Conservation (phyloP, 176 grass and related monocot genomes). For the Zizania latifolia region DNA sequence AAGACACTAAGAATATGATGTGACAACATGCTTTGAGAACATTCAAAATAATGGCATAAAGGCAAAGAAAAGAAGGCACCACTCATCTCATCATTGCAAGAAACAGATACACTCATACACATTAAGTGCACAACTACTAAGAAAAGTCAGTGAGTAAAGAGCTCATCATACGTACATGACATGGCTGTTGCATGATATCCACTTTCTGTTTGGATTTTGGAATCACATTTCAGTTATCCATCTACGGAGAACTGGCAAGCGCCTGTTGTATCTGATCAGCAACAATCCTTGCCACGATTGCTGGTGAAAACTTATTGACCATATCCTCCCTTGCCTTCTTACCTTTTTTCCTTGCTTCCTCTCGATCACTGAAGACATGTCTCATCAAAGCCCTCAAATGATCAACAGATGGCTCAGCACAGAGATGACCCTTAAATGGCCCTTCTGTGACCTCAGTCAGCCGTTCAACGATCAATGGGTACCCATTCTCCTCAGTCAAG, state of each 20-base stretch:
- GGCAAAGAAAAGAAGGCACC: neutral
- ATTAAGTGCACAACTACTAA: neutral
- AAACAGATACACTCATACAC: neutral
- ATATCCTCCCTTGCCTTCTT: conserved; percentile 56
- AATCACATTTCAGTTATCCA: neutral
- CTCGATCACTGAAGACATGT: conserved; percentile 16
- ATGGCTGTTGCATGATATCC: conserved; percentile 3
- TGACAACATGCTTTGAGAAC: neutral
- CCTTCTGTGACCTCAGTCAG: conserved; percentile 44
- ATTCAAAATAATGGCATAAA: neutral
- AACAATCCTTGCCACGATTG: conserved; percentile 47
- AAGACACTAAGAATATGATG: neutral
- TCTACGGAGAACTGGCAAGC: neutral
- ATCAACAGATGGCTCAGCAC: conserved; percentile 46
- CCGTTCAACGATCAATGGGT: conserved; percentile 39
- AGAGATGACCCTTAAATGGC: conserved; percentile 59
- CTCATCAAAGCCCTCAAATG: conserved; percentile 55
- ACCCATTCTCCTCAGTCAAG: conserved; percentile 58
- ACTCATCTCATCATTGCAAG: neutral
- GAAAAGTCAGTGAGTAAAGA: neutral
- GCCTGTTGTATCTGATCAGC: conserved; percentile 37
- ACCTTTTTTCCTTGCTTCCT: conserved; percentile 49
- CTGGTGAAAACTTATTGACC: conserved; percentile 47
- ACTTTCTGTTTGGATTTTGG: neutral
- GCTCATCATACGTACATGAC: neutral